Evolutionary conservation across 805 yeast genomes (phyloP).

Genomic region (Sugiyamaella valdiviana): DNA sequence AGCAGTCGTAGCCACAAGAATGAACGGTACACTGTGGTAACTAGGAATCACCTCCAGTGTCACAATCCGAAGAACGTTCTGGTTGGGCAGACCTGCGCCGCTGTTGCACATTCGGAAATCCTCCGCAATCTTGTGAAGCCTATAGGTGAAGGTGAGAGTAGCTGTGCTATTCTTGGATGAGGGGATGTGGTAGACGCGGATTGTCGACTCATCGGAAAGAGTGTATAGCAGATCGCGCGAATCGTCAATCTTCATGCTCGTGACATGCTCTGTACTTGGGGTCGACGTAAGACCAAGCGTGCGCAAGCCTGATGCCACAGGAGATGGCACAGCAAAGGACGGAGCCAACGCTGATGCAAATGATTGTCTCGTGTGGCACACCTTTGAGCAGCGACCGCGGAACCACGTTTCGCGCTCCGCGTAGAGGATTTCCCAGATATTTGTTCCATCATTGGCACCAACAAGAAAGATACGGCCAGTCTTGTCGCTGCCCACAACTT

Average conservation of each 20-base stretch:
- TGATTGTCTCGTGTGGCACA: constrained; percentile 69
- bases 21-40: constrained; percentile 6
- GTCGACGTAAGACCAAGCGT: not conserved
- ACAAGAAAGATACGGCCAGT: constrained; percentile 80
- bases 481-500: constrained; percentile 50
- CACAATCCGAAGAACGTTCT: constrained; percentile 16
- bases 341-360: constrained; percentile 34
- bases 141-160: constrained; percentile 27
- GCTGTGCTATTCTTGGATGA: constrained; percentile 9
- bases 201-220: constrained; percentile 71
- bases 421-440: constrained; percentile 84
- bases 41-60: constrained; percentile 7
- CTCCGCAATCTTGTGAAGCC: constrained; percentile 24
- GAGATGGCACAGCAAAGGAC: constrained; percentile 4
- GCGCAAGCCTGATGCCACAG: not conserved
- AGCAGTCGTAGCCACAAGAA: constrained; percentile 12
- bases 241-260: constrained; percentile 66
- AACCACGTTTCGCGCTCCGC: constrained; percentile 83
- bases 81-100: not conserved
- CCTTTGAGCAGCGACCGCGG: constrained; percentile 72
- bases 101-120: constrained; percentile 26
- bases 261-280: constrained; percentile 48
- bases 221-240: constrained; percentile 74
- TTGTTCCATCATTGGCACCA: constrained; percentile 66
- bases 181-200: constrained; percentile 66